Base-by-base conservation (phyloP, 2,329 filamentous ascomycete species). In the Aschersonia sp. region DNA sequence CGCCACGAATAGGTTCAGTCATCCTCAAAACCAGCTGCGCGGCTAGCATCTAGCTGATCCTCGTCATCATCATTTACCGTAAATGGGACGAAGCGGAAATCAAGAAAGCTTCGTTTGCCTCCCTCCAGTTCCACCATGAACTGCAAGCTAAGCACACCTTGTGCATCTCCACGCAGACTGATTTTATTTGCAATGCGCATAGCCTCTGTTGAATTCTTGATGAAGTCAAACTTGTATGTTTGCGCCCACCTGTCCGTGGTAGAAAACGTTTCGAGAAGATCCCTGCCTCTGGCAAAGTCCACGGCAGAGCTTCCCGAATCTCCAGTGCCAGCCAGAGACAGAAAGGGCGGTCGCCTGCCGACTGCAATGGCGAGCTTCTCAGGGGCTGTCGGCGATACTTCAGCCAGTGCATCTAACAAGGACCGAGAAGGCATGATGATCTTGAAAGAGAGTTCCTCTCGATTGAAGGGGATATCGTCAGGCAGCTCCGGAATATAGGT, bases 121-220 rank as follows among this genome's bases (percentile, higher is more conserved):
- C 76, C 76, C 51, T 92, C 87, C 41, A 89, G 73, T 60, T 95
- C 87, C 12, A 98, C 83, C 84, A 98, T 92, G 58, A 97, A 95
- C 60, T 98, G 92, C 61, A 97, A 67, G 64, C 87, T 95, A 53
- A 98, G 65, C 32, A 98, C 90, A 0, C 92, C 90, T 60, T 95
- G 87, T 2, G 77, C 73, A 63, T 98, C 92, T 0, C 87, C 83
- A 12, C 92, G 75, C 51, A 98, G 75, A 60, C 88, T 95, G 49
- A 97, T 89, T 65, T 97, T 98, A 58, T 77, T 89, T 5, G 89
- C 87, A 39, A 88, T 78, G 43, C 83, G 81, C 90, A 98, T 97
- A n/a, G 92, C 90, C 53, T 90, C 82, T 43, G 80, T 80, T 0
- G 90, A 89, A 53, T 84, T 84, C 62, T 86, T 88, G 59, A 98